phyloP scores from a whole-genome alignment of 441 rosid genomes.

The Erysimum cheiri region DNA sequence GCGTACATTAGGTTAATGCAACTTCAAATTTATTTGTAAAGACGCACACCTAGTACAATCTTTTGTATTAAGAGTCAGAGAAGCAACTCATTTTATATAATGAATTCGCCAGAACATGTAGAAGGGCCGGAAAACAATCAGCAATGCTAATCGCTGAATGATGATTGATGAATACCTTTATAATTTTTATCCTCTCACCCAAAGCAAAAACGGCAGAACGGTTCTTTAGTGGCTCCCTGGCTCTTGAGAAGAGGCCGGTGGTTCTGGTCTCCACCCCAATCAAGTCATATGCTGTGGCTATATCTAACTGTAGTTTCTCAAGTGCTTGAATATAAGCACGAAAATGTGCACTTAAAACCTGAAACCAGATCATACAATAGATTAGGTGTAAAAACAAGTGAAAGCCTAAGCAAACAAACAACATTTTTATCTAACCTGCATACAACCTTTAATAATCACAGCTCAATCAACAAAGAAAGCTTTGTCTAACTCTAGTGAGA shows the following conservation, averaged over 20 bases:
- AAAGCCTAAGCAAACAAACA: conserved; percentile 27
- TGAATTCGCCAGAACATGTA: conserved; percentile 4
- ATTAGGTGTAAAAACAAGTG: conserved; percentile 24
- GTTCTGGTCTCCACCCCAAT: conserved; percentile 98
- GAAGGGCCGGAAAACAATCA: conserved; percentile 12
- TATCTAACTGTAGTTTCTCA: conserved; percentile 97
- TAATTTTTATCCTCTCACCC: conserved; percentile 89
- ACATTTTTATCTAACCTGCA: conserved; percentile 23
- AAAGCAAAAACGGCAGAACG: conserved; percentile 95
- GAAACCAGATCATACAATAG: conserved; percentile 45
- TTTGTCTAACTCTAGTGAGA: conserved; percentile 25
- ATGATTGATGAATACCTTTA: conserved; percentile 67
- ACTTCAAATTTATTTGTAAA: background rate
- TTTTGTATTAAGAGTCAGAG: conserved; percentile 18
- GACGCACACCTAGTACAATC: conserved; percentile 14
- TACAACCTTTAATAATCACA: conserved; percentile 9
- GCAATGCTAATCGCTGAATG: conserved; percentile 23
- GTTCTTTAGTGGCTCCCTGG: conserved; percentile 92
- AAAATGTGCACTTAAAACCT: conserved; percentile 99
- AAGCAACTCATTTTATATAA: conserved; percentile 14
- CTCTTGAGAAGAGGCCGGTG: conserved; percentile 80
- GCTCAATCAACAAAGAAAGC: conserved; percentile 30
- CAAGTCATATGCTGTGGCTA: conserved; percentile 91
- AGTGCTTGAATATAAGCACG: conserved; percentile 98
- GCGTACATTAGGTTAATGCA: background rate